Base-by-base conservation (phyloP, 2,329 filamentous ascomycete species). In the Whalleya microplaca region DNA sequence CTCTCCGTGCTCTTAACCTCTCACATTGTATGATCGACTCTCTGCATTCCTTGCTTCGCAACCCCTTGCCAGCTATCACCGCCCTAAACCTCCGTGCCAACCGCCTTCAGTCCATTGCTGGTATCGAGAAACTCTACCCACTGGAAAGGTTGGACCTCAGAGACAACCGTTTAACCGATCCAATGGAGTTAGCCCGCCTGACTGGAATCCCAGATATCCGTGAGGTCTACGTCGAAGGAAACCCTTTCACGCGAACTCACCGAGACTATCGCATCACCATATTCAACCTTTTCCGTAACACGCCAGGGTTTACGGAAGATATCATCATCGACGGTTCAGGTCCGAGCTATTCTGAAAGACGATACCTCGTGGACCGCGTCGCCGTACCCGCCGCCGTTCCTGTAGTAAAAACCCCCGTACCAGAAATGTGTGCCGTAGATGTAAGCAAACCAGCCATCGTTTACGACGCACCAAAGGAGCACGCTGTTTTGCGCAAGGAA, bases 1-100 rank as follows among this genome's bases (percentile, higher is more conserved):
- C 92, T 23, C 83, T 99, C n/a, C 87, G 93, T 62, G 93, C 95
- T 21, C 78, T 99, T 51, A 98, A 99, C 68, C 81, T 99, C 21
- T 96, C 94, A 3, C 90, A 96, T 68, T 98, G 94, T 80, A 97
- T 98, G 93, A 98, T 99, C 61, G 91, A 94, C 66, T 95, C 92
- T 16, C 80, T 99, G 53, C 90, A 96, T 67, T 96, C 94, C 1
- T 80, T 99, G 42, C 87, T 87, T 2, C 87, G 90, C 61, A 95
- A 89, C 67, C 92, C 95, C 12, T 81, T 99, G 4, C 94, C 95
- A 23, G 94, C 95, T 19, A 96, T 99, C 61, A 96, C 91, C 1
- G 93, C 93, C 1, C 80, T 99, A 55, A 98, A 98, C 69, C 83
- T 99, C 53, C 88, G 94, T 55, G 91, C 86, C 48, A 99, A 99